Evolutionary conservation across 2,329 filamentous ascomycete genomes (phyloP).

Genomic region (Fusarium armeniacum): DNA sequence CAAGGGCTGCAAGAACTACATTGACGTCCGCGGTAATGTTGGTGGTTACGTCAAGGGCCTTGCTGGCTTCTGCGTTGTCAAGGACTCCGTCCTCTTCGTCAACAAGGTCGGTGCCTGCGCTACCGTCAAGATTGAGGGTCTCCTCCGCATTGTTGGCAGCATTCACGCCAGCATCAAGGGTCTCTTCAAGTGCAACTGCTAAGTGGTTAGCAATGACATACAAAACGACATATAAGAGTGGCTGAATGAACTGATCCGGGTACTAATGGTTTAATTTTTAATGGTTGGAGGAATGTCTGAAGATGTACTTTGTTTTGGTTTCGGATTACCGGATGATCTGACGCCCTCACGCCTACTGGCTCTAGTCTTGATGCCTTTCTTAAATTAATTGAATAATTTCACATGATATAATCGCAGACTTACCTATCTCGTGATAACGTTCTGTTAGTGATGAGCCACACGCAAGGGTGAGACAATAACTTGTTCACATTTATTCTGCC

Average conservation of each 20-base stretch:
- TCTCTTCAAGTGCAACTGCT: constrained; percentile 55
- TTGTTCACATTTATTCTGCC: not conserved
- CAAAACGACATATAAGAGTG: not conserved
- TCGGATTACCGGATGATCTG: constrained; percentile 33
- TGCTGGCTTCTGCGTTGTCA: constrained; percentile 53
- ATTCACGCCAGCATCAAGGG: constrained; percentile 50
- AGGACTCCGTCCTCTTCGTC: constrained; percentile 51
- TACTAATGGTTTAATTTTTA: constrained; percentile 21
- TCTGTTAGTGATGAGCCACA: not conserved
- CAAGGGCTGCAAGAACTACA: constrained; percentile 57
- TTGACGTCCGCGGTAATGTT: constrained; percentile 52
- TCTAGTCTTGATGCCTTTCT: constrained; percentile 14
- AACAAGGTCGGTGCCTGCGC: constrained; percentile 47
- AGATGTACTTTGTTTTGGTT: constrained; percentile 18
- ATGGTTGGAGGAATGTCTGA: constrained; percentile 22
- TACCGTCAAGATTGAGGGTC: constrained; percentile 49
- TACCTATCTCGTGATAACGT: constrained; percentile 1
- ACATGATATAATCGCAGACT: constrained; percentile 19
- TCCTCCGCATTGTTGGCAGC: constrained; percentile 54
- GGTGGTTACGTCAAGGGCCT: constrained; percentile 52
- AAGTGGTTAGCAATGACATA: constrained; percentile 21
- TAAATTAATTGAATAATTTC: constrained; percentile 8
- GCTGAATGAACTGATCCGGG: not conserved
- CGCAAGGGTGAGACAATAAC: not conserved
- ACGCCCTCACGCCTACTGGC: constrained; percentile 11